These are phyloP conservation scores for Coemansia umbellata DNA, from an alignment of 192 early-diverging fungal species.

Conservation along the genomic window DNA sequence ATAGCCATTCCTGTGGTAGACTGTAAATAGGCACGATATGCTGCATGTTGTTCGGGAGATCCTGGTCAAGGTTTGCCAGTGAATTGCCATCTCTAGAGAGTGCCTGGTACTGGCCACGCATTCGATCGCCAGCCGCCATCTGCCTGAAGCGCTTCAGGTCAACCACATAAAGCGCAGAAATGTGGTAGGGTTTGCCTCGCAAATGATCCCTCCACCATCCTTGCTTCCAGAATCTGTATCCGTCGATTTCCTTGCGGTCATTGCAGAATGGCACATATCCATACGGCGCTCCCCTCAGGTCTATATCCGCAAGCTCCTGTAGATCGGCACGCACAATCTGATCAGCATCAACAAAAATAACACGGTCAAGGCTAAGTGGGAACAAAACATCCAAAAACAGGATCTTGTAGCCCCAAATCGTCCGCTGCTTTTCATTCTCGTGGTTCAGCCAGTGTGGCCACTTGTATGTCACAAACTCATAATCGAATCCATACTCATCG, in stretches of 20 bases:
- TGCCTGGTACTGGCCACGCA: constrained; percentile 90
- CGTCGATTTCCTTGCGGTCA: constrained; percentile 89
- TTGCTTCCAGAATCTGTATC: constrained; percentile 95
- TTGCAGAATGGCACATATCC: constrained; percentile 97
- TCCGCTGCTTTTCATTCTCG: constrained; percentile 93
- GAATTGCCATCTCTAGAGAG: constrained; percentile 83
- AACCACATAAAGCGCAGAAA: constrained; percentile 94
- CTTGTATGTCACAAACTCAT: constrained; percentile 96
- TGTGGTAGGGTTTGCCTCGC: constrained; percentile 88
- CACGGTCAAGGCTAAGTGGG: constrained; percentile 84
- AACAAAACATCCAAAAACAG: constrained; percentile 97
- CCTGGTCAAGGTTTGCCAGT: constrained; percentile 95
- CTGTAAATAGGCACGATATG: constrained; percentile 87
- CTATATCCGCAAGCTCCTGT: constrained; percentile 88
- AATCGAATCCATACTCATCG: constrained; percentile 81
- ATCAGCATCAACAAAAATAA: constrained; percentile 99
- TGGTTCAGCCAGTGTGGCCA: constrained; percentile 96
- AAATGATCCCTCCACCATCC: constrained; percentile 95
- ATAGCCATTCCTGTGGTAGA: constrained; percentile 95
- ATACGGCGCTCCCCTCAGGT: constrained; percentile 90
- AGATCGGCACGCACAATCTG: constrained; percentile 97
- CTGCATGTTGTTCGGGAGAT: constrained; percentile 97
- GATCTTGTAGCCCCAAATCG: constrained; percentile 99
- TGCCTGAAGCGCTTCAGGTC: constrained; percentile 90
- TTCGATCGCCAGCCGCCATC: constrained; percentile 87